phyloP scores from a whole-genome alignment of 129 eudicot genomes.

The Rutidosis leptorrhynchoides region DNA sequence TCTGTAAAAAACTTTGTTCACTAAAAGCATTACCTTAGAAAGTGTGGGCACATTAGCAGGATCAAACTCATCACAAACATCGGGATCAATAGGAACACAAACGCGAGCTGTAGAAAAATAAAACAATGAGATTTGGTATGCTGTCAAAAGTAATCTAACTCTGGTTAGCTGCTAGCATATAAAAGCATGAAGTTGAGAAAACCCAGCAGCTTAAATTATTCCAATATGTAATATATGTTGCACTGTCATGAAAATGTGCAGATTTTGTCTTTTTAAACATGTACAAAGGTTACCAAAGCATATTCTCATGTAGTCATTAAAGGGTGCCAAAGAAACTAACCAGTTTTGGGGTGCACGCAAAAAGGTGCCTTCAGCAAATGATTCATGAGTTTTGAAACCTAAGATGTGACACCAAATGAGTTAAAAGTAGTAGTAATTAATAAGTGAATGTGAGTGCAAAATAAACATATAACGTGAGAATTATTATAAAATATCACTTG shows the following conservation, averaged over 20 bases:
- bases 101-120: slow-evolving; percentile 62
- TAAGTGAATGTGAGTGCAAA: neutral
- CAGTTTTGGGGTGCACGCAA: slow-evolving; percentile 96
- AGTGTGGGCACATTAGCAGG: slow-evolving; percentile 83
- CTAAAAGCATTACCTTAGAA: slow-evolving; percentile 47
- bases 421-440: neutral
- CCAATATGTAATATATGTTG: neutral
- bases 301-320: neutral
- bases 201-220: neutral
- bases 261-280: neutral
- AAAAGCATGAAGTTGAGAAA: neutral
- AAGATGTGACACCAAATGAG: slow-evolving; percentile 28
- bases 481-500: neutral
- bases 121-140: neutral
- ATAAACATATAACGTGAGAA: neutral
- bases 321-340: slow-evolving; percentile 28
- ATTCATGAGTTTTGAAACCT: slow-evolving; percentile 97
- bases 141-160: neutral
- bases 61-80: slow-evolving; percentile 82
- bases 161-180: neutral
- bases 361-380: slow-evolving; percentile 98
- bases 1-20: neutral
- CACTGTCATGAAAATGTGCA: neutral
- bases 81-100: slow-evolving; percentile 88
- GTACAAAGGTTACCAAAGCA: neutral